phyloP scores from a whole-genome alignment of 2,329 filamentous ascomycete genomes.

The Leptographium lundbergii region DNA sequence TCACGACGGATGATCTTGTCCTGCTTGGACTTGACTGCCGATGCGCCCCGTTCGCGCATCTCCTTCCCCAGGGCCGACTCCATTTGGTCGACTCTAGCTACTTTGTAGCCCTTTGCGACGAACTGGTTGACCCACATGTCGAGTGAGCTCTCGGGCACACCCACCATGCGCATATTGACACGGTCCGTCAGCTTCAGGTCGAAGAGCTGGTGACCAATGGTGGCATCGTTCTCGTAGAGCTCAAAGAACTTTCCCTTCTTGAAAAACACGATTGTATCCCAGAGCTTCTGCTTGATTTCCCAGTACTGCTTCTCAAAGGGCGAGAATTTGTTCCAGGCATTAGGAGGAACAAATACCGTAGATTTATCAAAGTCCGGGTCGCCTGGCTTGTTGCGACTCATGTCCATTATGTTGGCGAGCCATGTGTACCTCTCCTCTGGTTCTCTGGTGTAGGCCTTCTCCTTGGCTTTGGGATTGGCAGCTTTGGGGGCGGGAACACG shows the following conservation, averaged over 20 bases:
- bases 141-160: slow-evolving; percentile 89
- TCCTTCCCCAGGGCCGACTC: slow-evolving; percentile 93
- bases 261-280: slow-evolving; percentile 97
- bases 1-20: slow-evolving; percentile 92
- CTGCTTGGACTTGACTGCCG: slow-evolving; percentile 50
- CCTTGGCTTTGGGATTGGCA: slow-evolving; percentile 27
- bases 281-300: slow-evolving; percentile 97
- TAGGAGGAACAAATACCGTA: slow-evolving; percentile 78
- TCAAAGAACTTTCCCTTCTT: slow-evolving; percentile 99
- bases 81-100: slow-evolving; percentile 91
- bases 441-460: slow-evolving; percentile 68
- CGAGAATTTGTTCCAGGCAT: slow-evolving; percentile 71
- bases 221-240: slow-evolving; percentile 94
- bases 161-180: slow-evolving; percentile 99
- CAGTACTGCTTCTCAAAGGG: slow-evolving; percentile 98
- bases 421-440: slow-evolving; percentile 81
- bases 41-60: slow-evolving; percentile 82
- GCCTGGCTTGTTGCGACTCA: slow-evolving; percentile 63
- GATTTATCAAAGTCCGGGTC: slow-evolving; percentile 86
- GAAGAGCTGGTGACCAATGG: slow-evolving; percentile 89
- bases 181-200: slow-evolving; percentile 95
- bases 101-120: slow-evolving; percentile 95
- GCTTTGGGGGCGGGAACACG: slow-evolving; percentile 14
- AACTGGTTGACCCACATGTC: slow-evolving; percentile 98
- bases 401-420: slow-evolving; percentile 76